Evolutionary conservation across 176 grass and related monocot genomes (phyloP).

Genomic region (Chrysopogon serrulatus): DNA sequence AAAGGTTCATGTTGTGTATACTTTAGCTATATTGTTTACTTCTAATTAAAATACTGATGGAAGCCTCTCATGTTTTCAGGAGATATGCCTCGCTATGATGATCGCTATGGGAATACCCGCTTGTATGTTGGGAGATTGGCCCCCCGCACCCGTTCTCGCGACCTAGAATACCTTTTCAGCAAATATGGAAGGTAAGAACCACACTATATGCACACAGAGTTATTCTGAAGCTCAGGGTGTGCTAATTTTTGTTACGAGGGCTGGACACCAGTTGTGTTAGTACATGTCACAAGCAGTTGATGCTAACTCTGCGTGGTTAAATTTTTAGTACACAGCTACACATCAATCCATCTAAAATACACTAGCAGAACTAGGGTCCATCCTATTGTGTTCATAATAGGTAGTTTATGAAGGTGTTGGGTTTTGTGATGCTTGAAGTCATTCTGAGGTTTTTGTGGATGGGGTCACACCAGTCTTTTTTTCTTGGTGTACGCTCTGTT

Average conservation of each 20-base stretch:
- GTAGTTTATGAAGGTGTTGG: background rate
- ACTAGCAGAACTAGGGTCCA: background rate
- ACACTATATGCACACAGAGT: background rate
- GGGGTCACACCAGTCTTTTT: background rate
- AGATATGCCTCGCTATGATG: constrained; percentile 94
- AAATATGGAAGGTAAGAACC: constrained; percentile 87
- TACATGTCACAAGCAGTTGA: background rate
- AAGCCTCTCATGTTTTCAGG: constrained; percentile 37
- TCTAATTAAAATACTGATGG: background rate
- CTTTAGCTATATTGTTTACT: too few species aligned
- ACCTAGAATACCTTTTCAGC: constrained; percentile 87
- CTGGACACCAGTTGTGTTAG: background rate
- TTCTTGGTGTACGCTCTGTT: constrained; percentile 19
- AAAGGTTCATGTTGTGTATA: background rate
- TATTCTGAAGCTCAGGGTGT: background rate
- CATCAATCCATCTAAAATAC: background rate
- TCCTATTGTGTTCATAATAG: background rate
- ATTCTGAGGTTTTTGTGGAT: background rate
- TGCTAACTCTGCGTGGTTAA: background rate
- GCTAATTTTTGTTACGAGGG: background rate
- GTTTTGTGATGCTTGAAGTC: background rate
- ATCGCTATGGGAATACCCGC: constrained; percentile 62
- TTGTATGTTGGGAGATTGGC: constrained; percentile 87
- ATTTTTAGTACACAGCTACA: background rate
- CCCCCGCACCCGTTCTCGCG: constrained; percentile 70